Conservation (phyloP, 352 stramenopile species). For the Globisporangium viniferum region DNA sequence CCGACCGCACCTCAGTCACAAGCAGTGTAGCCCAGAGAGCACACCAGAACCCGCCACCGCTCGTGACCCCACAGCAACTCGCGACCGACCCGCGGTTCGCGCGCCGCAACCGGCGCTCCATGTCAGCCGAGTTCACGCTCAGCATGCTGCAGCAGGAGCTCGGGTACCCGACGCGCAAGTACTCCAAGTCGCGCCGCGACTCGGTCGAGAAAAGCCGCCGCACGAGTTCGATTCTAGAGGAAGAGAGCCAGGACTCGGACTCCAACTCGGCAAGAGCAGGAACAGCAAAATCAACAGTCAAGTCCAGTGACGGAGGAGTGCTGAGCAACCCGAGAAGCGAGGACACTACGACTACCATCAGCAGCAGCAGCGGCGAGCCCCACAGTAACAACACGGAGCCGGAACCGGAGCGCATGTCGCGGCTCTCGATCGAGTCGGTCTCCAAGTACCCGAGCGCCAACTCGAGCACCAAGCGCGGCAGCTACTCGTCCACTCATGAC, state of each 20-base stretch:
- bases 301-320: background rate
- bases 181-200: conserved; percentile 14
- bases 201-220: conserved; percentile 28
- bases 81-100: conserved; percentile 12
- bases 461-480: conserved; percentile 22
- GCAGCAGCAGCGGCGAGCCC: background rate
- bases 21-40: background rate
- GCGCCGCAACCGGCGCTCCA: conserved; percentile 35
- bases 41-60: background rate
- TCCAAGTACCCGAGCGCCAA: conserved; percentile 13
- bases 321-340: background rate
- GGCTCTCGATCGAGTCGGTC: conserved; percentile 11
- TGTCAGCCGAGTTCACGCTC: conserved; percentile 53
- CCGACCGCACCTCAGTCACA: background rate
- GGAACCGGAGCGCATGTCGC: conserved; percentile 13
- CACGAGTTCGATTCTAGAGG: conserved; percentile 33
- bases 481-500: conserved; percentile 14
- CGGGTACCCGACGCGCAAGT: conserved; percentile 53
- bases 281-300: background rate
- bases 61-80: conserved; percentile 1
- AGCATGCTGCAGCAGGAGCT: conserved; percentile 75
- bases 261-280: conserved; percentile 14
- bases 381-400: conserved; percentile 8
- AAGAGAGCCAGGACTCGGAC: conserved; percentile 25
- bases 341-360: background rate